Percentiles rank a stretch among this genome's conserved stretches.
These are phyloP conservation scores for Discostella pseudostelligera DNA, from an alignment of 108 stramenopile genomes.

Conservation along the genomic window DNA sequence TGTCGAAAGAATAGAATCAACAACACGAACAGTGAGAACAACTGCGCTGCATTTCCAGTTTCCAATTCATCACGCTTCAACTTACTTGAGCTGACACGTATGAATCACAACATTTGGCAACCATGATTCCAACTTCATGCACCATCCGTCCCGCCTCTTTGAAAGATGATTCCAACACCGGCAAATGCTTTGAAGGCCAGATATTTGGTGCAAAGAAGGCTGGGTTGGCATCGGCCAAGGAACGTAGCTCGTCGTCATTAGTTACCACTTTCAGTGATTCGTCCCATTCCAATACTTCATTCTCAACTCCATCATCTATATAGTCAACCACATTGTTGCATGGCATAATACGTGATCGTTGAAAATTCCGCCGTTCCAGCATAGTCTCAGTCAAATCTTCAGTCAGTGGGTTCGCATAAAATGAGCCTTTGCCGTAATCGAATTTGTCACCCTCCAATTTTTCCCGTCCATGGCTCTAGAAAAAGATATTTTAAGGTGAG, in stretches of 20 bases:
- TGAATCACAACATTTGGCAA: conserved; percentile 80
- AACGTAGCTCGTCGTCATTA: conserved; percentile 33
- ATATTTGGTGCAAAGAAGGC: conserved; percentile 77
- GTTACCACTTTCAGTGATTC: conserved; percentile 23
- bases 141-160: conserved; percentile 76
- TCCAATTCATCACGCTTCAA: too few relatives aligned
- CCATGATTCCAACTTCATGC: conserved; percentile 66
- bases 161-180: conserved; percentile 75
- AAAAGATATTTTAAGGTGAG: background rate
- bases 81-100: conserved; percentile 52
- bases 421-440: conserved; percentile 89
- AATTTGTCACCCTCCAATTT: conserved; percentile 70
- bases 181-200: conserved; percentile 72
- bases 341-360: background rate
- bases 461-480: conserved; percentile 91
- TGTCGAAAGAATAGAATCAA: background rate
- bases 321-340: conserved; percentile 1
- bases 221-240: conserved; percentile 46
- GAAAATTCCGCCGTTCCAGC: conserved; percentile 28
- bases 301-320: background rate
- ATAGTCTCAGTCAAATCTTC: conserved; percentile 51
- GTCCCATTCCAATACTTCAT: conserved; percentile 30
- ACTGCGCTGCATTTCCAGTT: too few relatives aligned
- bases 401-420: conserved; percentile 91
- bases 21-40: background rate